Conservation (phyloP, 768 basidiomycete species). For the Pisolithus albus region DNA sequence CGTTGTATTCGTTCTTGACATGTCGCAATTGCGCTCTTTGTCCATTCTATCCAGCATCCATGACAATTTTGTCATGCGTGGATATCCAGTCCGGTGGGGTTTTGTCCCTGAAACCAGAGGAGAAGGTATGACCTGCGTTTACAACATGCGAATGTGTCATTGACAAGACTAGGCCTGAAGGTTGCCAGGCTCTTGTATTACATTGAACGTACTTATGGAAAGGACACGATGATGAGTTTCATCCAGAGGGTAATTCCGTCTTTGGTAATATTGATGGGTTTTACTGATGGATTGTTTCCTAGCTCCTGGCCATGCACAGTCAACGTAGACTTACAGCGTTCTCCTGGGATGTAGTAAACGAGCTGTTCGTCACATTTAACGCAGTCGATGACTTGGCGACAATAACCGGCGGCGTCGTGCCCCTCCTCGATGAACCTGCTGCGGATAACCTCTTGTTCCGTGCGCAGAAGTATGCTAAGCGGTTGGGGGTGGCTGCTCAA, state of each 20-base stretch:
- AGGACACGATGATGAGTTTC: constrained; percentile 56
- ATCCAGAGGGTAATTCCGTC: constrained; percentile 39
- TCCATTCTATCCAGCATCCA: constrained; percentile 60
- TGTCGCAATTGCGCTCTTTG: constrained; percentile 55
- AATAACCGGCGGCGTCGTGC: constrained; percentile 27
- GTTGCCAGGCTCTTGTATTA: constrained; percentile 74
- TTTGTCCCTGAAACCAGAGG: constrained; percentile 61
- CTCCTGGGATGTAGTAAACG: constrained; percentile 38
- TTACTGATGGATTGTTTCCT: not conserved
- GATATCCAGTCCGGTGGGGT: constrained; percentile 78
- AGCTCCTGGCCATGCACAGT: constrained; percentile 35
- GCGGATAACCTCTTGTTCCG: constrained; percentile 34
- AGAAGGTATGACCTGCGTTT: constrained; percentile 24
- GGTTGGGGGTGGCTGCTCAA: constrained; percentile 45
- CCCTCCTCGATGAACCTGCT: constrained; percentile 20
- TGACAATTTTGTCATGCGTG: constrained; percentile 61
- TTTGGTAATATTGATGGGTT: not conserved
- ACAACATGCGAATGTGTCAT: not conserved
- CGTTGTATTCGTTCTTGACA: constrained; percentile 72
- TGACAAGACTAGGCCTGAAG: constrained; percentile 39
- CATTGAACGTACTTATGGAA: constrained; percentile 55
- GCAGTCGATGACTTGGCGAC: constrained; percentile 34
- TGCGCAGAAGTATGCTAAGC: constrained; percentile 45
- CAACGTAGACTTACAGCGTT: constrained; percentile 28
- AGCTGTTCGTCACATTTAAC: constrained; percentile 34